Conservation (phyloP, 2,329 filamentous ascomycete species). For the Botryotinia globosa region DNA sequence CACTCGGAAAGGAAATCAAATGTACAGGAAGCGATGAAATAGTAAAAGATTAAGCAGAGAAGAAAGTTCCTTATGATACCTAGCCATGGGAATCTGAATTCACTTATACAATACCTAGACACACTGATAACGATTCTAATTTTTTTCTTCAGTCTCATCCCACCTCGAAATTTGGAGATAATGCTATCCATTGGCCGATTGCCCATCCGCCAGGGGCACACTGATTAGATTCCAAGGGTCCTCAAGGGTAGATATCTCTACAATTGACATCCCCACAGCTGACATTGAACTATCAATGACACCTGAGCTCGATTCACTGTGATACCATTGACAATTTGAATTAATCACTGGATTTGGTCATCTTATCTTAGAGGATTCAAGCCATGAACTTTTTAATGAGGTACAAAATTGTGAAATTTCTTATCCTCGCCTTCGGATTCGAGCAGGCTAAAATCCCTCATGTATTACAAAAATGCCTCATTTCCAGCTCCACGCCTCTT, state of each 20-base stretch:
- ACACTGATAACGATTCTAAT: background rate
- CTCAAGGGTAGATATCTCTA: background rate
- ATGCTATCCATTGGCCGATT: background rate
- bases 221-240: background rate
- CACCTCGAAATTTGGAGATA: background rate
- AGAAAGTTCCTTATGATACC: background rate
- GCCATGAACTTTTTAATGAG: background rate
- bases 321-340: background rate
- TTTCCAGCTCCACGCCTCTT: slow-evolving; percentile 8
- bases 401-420: background rate
- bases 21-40: background rate
- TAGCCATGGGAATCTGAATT: background rate
- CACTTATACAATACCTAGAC: background rate
- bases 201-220: background rate
- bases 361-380: background rate
- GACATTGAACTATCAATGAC: background rate
- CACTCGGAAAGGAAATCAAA: background rate
- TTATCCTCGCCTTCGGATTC: slow-evolving; percentile 27
- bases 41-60: background rate
- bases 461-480: slow-evolving; percentile 17
- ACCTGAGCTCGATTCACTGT: background rate
- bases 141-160: background rate
- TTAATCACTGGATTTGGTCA: background rate
- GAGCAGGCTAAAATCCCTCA: slow-evolving; percentile 35
- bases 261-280: slow-evolving; percentile 3